Evolutionary conservation across 129 eudicot species (phyloP).

Genomic region (Tanacetum coccineum): DNA sequence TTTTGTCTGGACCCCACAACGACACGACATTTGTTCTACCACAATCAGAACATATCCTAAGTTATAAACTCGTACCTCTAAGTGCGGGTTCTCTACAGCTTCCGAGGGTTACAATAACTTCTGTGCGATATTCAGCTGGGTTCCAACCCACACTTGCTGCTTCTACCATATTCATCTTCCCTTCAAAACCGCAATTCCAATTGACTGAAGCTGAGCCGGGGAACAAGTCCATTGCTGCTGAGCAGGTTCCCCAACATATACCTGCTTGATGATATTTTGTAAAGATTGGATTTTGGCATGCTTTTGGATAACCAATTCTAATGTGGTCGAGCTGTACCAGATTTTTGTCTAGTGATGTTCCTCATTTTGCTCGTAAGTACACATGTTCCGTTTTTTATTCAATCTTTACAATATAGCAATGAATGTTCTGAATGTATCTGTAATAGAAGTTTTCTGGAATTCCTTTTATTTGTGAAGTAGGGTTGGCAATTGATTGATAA

Average conservation of each 20-base stretch:
- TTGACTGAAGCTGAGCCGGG: slow-evolving; percentile 20
- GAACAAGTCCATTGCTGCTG: slow-evolving; percentile 32
- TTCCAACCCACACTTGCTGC: slow-evolving; percentile 79
- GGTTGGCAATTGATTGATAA: slow-evolving; percentile 23
- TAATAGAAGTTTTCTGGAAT: slow-evolving; percentile 21
- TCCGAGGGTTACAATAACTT: slow-evolving; percentile 70
- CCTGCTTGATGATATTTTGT: slow-evolving; percentile 11
- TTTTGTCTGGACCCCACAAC: slow-evolving; percentile 73
- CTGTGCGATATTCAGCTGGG: slow-evolving; percentile 66
- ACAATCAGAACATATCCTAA: slow-evolving; percentile 51
- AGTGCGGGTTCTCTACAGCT: slow-evolving; percentile 74
- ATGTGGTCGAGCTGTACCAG: background rate
- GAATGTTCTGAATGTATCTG: slow-evolving; percentile 18
- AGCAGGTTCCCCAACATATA: slow-evolving; percentile 34
- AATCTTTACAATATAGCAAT: slow-evolving; percentile 10
- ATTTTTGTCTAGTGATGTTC: slow-evolving; percentile 3
- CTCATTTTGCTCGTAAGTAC: slow-evolving; percentile 13
- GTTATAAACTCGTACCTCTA: slow-evolving; percentile 77
- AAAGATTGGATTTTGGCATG: slow-evolving; percentile 7
- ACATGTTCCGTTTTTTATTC: slow-evolving; percentile 8
- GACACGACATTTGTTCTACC: slow-evolving; percentile 76
- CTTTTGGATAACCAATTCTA: background rate
- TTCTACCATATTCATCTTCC: slow-evolving; percentile 75
- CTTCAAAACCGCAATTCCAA: slow-evolving; percentile 63
- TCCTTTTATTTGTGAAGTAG: slow-evolving; percentile 19